Evolutionary conservation across 169 alveolate genomes (phyloP).

Genomic region (Plasmodium gonderi): DNA sequence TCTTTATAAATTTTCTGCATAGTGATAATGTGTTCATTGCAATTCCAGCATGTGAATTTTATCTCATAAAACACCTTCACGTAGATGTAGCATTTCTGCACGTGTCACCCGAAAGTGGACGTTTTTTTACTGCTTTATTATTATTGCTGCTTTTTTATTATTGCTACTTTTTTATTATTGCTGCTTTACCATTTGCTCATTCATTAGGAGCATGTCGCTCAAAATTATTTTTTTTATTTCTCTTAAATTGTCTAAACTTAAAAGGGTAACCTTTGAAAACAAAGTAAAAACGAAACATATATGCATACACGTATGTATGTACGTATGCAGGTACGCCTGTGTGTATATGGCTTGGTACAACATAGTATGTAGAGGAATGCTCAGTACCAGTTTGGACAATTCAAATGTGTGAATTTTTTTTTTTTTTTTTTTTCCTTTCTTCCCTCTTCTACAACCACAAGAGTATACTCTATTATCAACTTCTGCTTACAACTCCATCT

Average conservation of each 20-base stretch:
- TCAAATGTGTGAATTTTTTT: neutral
- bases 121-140: too few relatives aligned
- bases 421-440: neutral
- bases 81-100: too few relatives aligned
- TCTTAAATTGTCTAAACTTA: constrained; percentile 9
- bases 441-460: neutral
- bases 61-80: too few relatives aligned
- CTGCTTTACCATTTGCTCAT: constrained; percentile 18
- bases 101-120: neutral
- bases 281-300: neutral
- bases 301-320: neutral
- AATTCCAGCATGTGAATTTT: too few relatives aligned
- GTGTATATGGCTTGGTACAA: neutral
- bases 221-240: constrained; percentile 19
- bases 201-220: neutral
- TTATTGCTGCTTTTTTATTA: too few relatives aligned
- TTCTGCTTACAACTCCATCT: constrained; percentile 9
- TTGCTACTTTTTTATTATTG: too few relatives aligned
- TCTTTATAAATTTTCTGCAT: constrained; percentile 53
- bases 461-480: neutral
- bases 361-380: too few relatives aligned
- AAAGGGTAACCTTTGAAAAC: constrained; percentile 8
- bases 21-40: neutral
- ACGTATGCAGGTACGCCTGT: neutral
- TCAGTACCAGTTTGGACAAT: too few relatives aligned